Conservation (phyloP, 306 rosid species). For the Medicago arabica region DNA sequence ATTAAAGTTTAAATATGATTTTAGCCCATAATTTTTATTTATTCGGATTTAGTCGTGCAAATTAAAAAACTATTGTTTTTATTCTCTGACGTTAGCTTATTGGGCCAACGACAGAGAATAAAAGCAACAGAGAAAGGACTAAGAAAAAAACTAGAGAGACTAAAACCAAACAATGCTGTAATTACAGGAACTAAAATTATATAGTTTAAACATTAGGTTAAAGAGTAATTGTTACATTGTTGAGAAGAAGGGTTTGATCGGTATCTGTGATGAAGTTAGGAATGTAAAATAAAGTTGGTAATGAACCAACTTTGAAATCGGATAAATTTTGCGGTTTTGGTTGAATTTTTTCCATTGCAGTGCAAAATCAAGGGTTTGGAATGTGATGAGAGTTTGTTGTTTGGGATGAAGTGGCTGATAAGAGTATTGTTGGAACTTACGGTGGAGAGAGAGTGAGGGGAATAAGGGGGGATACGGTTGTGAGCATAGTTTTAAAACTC, state of each 20-base stretch:
- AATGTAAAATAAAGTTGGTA: slow-evolving; percentile 66
- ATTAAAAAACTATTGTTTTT: too few relatives aligned
- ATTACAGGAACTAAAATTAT: too few relatives aligned
- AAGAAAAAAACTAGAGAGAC: too few relatives aligned
- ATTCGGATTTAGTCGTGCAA: too few relatives aligned
- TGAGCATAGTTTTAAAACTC: too few relatives aligned
- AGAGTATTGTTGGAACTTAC: background rate
- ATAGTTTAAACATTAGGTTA: background rate
- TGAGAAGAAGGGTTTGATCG: slow-evolving; percentile 61
- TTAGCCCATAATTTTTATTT: too few relatives aligned
- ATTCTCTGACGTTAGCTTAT: too few relatives aligned
- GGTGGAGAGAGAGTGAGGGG: background rate
- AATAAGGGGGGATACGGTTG: background rate
- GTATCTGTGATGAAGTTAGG: slow-evolving; percentile 65
- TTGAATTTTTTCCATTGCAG: slow-evolving; percentile 49
- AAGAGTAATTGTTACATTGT: slow-evolving; percentile 52
- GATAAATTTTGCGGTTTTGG: slow-evolving; percentile 42
- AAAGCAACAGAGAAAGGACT: too few relatives aligned
- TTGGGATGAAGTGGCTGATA: background rate
- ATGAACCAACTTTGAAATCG: slow-evolving; percentile 64
- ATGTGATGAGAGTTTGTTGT: background rate
- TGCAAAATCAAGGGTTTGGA: slow-evolving; percentile 40
- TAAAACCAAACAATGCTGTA: too few relatives aligned
- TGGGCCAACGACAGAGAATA: too few relatives aligned
- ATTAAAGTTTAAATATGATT: too few relatives aligned